Evolutionary conservation across 2,329 filamentous ascomycete species (phyloP).

Genomic region (Curvularia lunata): DNA sequence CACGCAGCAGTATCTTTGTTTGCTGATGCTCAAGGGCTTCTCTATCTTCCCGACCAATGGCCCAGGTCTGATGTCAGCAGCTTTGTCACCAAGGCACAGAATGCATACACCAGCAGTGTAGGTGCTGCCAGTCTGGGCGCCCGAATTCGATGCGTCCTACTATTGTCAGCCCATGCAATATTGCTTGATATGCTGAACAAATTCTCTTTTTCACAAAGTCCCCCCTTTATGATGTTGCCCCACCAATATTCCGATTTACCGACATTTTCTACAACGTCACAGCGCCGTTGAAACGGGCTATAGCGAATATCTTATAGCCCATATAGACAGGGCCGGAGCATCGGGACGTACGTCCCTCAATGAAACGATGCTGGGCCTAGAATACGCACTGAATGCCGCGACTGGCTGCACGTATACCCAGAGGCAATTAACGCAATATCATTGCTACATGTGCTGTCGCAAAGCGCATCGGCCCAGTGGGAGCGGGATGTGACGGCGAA

Average conservation of each 20-base stretch:
- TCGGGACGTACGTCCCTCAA: constrained; percentile 8
- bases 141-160: neutral
- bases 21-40: neutral
- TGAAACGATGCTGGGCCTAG: constrained; percentile 8
- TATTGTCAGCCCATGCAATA: neutral
- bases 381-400: neutral
- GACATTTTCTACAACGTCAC: constrained; percentile 18
- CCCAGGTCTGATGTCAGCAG: neutral
- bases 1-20: neutral
- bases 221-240: constrained; percentile 14
- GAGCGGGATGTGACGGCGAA: neutral
- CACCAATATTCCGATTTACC: constrained; percentile 19
- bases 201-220: constrained; percentile 12
- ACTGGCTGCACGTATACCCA: neutral
- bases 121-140: constrained; percentile 1
- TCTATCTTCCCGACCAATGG: neutral
- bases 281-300: constrained; percentile 34
- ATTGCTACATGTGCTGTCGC: constrained; percentile 14
- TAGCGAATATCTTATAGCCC: constrained; percentile 19
- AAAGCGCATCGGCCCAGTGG: neutral
- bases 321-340: constrained; percentile 18
- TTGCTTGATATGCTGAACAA: neutral
- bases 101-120: neutral
- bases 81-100: neutral
- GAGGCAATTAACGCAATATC: constrained; percentile 10